These are phyloP conservation scores for Rusavskia elegans DNA, from an alignment of 495 filamentous ascomycete species.

Conservation along the genomic window DNA sequence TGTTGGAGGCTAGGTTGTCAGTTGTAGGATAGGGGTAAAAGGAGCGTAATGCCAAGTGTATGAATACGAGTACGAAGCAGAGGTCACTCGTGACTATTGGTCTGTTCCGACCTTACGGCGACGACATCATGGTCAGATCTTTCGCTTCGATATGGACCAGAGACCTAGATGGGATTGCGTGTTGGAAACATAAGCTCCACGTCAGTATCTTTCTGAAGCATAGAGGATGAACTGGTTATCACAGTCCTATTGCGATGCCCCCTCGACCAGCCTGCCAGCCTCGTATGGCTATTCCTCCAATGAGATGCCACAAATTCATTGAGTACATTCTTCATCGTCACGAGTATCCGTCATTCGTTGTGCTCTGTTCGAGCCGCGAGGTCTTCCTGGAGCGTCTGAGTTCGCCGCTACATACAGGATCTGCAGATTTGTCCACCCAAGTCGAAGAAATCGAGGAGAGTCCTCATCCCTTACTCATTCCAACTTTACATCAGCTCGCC, in stretches of 20 bases:
- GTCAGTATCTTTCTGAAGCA: too few relatives aligned
- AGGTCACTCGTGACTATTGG: too few relatives aligned
- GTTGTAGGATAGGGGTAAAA: too few relatives aligned
- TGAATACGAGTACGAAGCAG: too few relatives aligned
- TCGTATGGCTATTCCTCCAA: conserved; percentile 1
- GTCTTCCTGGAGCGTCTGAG: conserved; percentile 42
- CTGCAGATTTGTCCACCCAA: neutral
- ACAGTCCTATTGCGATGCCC: neutral
- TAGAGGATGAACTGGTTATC: neutral
- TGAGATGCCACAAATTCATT: conserved; percentile 33
- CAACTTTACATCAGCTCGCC: conserved; percentile 53
- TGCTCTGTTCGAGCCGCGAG: conserved; percentile 53
- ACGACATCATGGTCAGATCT: too few relatives aligned
- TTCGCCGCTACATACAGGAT: neutral
- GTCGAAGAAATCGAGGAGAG: neutral
- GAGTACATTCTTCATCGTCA: conserved; percentile 43
- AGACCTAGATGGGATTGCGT: too few relatives aligned
- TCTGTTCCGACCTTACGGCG: too few relatives aligned
- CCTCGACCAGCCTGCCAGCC: neutral
- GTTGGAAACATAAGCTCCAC: too few relatives aligned
- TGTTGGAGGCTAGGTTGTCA: too few relatives aligned
- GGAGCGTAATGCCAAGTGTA: too few relatives aligned
- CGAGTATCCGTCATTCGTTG: conserved; percentile 37
- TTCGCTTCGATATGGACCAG: too few relatives aligned
- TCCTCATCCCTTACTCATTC: conserved; percentile 32